Evolutionary conservation across 1,284 basidiomycete species (phyloP).

Genomic region (Blastosporella zonata): DNA sequence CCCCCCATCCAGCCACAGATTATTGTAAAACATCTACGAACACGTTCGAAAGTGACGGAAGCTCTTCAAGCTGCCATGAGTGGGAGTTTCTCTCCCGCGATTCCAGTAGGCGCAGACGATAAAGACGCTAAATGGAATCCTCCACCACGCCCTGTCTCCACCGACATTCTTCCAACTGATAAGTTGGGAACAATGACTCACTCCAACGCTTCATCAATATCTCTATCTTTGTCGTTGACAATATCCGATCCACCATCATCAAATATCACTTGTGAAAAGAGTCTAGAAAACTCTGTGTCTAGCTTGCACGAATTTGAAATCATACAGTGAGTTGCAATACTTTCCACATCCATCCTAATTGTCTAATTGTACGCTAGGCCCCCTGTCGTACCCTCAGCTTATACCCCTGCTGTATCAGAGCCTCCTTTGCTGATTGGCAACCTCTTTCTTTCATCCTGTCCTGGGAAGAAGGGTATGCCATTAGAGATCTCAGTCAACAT

Average conservation of each 20-base stretch:
- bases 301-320: constrained; percentile 1
- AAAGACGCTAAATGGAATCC: background rate
- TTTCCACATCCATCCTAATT: background rate
- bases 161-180: constrained; percentile 11
- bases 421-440: constrained; percentile 67
- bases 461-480: constrained; percentile 82
- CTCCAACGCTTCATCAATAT: constrained; percentile 26
- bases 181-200: constrained; percentile 16
- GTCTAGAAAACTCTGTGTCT: background rate
- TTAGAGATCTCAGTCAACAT: background rate
- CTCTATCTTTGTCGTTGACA: constrained; percentile 27
- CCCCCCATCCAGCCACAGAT: constrained; percentile 18
- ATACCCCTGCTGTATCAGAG: constrained; percentile 7
- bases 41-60: constrained; percentile 34
- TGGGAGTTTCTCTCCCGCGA: constrained; percentile 27
- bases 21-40: constrained; percentile 23
- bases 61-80: constrained; percentile 46
- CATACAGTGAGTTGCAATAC: constrained; percentile 4
- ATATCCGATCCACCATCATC: constrained; percentile 9
- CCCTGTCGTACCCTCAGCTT: constrained; percentile 5
- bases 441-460: constrained; percentile 87
- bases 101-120: background rate
- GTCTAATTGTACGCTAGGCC: background rate
- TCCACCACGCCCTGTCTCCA: constrained; percentile 10
- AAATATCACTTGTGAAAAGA: background rate